Conservation (phyloP, 208 protist genomes). For the Balamuthia mandrillaris region DNA sequence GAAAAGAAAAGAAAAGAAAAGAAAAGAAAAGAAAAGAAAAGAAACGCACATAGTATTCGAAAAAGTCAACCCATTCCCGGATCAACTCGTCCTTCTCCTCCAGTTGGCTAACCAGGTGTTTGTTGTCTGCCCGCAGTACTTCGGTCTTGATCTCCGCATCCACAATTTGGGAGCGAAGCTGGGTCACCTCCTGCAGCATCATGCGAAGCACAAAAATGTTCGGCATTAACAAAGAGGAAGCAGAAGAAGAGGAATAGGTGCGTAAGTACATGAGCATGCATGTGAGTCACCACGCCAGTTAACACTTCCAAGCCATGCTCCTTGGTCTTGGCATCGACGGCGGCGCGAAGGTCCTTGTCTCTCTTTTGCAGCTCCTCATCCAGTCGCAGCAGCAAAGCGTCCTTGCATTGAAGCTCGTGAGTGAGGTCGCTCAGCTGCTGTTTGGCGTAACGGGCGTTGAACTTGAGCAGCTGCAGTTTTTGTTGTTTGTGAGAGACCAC, state of each 20-base stretch:
- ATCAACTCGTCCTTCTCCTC: not conserved
- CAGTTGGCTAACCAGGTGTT: not conserved
- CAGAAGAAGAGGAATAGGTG: not conserved
- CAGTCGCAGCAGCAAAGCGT: not conserved
- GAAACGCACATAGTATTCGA: slow-evolving; percentile 13
- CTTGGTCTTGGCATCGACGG: not conserved
- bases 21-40: not conserved
- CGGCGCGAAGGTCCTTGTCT: not conserved
- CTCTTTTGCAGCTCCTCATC: not conserved
- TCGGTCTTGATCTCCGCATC: not conserved
- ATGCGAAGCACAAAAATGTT: not conserved
- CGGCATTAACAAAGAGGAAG: not conserved
- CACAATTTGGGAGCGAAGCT: not conserved
- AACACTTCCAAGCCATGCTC: not conserved
- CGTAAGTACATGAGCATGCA: not conserved
- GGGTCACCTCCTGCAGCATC: not conserved
- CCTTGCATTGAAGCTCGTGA: not conserved
- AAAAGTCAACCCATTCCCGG: not conserved
- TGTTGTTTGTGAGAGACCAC: not conserved
- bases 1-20: not conserved
- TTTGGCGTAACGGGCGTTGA: not conserved
- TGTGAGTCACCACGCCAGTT: not conserved
- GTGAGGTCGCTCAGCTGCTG: not conserved
- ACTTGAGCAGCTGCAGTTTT: not conserved
- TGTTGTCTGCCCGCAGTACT: not conserved